A percentile compares a stretch with the other conserved stretches of the same genome.
Conservation (phyloP, 139 green algal genomes). For the Chlorella sp. region DNA sequence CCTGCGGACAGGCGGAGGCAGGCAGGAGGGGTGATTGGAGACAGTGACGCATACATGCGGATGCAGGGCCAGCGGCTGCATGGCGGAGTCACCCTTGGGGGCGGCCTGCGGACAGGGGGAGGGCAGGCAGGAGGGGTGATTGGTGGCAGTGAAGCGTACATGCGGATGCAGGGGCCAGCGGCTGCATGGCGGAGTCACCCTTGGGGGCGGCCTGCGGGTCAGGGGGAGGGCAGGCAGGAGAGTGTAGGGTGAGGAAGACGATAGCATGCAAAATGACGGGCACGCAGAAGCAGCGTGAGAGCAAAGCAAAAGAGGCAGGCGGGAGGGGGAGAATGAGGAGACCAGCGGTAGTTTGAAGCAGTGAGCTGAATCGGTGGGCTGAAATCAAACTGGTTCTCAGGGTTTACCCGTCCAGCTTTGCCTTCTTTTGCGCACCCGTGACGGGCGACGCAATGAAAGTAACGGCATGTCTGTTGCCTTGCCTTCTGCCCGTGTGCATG, state of each 20-base stretch:
- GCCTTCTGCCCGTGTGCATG: too few relatives aligned
- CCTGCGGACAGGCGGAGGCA: neutral
- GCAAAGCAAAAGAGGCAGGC: too few relatives aligned
- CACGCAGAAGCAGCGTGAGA: too few relatives aligned
- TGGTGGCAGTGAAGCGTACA: neutral
- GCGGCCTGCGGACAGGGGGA: neutral
- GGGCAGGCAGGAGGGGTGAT: neutral
- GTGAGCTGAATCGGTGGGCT: too few relatives aligned
- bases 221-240: neutral
- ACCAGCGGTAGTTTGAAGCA: too few relatives aligned
- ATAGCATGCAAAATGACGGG: too few relatives aligned
- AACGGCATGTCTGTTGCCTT: too few relatives aligned
- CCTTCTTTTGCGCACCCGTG: too few relatives aligned
- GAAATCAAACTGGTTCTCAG: too few relatives aligned
- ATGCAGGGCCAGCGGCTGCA: conserved; percentile 73
- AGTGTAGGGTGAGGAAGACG: neutral
- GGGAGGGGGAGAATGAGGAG: too few relatives aligned
- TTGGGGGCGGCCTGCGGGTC: conserved; percentile 7
- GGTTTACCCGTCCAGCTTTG: too few relatives aligned
- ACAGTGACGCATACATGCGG: neutral
- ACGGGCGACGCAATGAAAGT: too few relatives aligned
- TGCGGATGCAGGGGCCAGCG: conserved; percentile 27
- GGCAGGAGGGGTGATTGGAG: neutral
- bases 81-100: conserved; percentile 66
- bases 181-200: conserved; percentile 86